Evolutionary conservation across 2,329 filamentous ascomycete species (phyloP), one percentile per base, ranked within the genome.

Genomic region (Elsinoe arachidis): DNA sequence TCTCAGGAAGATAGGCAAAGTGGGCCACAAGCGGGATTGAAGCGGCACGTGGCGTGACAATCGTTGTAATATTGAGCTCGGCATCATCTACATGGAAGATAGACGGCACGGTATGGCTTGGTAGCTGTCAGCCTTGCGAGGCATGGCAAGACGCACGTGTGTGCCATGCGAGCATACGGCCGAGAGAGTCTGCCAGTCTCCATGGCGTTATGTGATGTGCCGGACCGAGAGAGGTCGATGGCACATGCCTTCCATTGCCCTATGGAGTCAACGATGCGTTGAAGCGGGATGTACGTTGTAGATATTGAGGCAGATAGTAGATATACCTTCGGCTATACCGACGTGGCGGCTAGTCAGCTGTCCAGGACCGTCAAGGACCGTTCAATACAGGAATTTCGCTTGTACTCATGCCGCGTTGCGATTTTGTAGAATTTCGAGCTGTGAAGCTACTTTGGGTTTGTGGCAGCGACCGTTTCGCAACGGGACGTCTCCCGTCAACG

Each of bases 1-100:
- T 2, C 59, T 77, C 60, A 69, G 71, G 38, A 71, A 69, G 2
- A 72, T 76, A 47, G 75, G 74, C 9, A 75, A 70, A 58, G 72
- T 76, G 38, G 74, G 74, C 2, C 63, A 71, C 56, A 74, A 75
- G 67, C 66, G 67, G 55, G 71, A 73, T 39, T 72, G 41, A 56
- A 12, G 11, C 17, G 6, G 15, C n/a, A 23, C 2, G 5, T 14
- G 34, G n/a, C 14, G 11, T 38, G 55, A n/a, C 17, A 35, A 39
- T 55, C 35, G 34, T 33, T 37, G 19, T 23, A 53, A 34, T 34
- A 34, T 51, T 51, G 46, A 23, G n/a, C 34, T 35, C 19, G 12
- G 17, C 17, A 19, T 5, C 37, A 46, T 46, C 12, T 23, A 11
- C 12, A 17, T 15, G 41, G 21, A 5, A 46, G 5, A 11, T 11